Conservation (phyloP, 2,329 filamentous ascomycete species). For the Penicillium sp. region DNA sequence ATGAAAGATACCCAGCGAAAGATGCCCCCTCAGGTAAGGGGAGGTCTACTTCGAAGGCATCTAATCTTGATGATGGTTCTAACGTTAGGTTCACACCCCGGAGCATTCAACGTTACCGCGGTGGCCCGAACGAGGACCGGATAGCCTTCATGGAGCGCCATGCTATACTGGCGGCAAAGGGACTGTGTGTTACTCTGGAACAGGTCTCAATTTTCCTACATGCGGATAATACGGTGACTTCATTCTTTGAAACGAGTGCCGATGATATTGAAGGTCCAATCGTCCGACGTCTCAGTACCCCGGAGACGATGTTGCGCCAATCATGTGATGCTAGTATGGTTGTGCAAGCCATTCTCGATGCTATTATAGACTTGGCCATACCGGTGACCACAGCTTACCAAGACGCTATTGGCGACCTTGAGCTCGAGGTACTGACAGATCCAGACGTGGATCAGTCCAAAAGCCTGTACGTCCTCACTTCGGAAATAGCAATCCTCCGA, state of each 20-base stretch:
- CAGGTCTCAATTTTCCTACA: slow-evolving; percentile 87
- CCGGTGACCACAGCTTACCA: slow-evolving; percentile 76
- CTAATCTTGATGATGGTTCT: too few species aligned
- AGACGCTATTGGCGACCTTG: slow-evolving; percentile 78
- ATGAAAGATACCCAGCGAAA: too few species aligned
- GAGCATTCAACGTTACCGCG: slow-evolving; percentile 76
- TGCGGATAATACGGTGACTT: slow-evolving; percentile 83
- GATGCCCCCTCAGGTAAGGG: too few species aligned
- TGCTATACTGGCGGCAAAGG: slow-evolving; percentile 61
- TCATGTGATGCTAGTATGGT: slow-evolving; percentile 85
- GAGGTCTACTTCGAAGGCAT: too few species aligned
- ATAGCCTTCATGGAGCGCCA: slow-evolving; percentile 85
- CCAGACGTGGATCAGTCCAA: slow-evolving; percentile 73
- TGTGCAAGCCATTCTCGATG: slow-evolving; percentile 81
- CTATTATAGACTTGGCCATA: slow-evolving; percentile 83
- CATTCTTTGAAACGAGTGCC: slow-evolving; percentile 86
- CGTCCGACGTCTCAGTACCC: slow-evolving; percentile 62
- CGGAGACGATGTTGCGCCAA: slow-evolving; percentile 73
- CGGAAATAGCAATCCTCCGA: slow-evolving; percentile 74
- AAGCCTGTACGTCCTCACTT: slow-evolving; percentile 67
- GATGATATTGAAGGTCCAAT: slow-evolving; percentile 80
- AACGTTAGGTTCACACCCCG: slow-evolving; percentile 45
- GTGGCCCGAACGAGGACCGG: slow-evolving; percentile 68
- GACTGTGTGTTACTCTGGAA: slow-evolving; percentile 73
- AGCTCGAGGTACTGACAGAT: slow-evolving; percentile 81